Evolutionary conservation across 2,329 filamentous ascomycete species (phyloP).

Genomic region (Exutisphaerella laricina): DNA sequence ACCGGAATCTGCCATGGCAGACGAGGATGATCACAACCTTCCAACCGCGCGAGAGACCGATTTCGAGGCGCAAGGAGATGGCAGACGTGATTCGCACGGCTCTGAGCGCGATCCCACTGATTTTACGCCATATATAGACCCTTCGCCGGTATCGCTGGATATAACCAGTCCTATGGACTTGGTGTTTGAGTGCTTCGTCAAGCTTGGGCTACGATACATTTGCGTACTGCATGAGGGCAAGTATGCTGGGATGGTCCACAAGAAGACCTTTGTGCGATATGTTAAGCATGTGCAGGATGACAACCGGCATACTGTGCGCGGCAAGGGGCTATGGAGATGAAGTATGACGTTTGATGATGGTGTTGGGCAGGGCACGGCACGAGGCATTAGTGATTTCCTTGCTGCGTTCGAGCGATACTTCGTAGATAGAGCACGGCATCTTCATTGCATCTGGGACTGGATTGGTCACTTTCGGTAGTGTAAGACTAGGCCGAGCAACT

Average conservation of each 20-base stretch:
- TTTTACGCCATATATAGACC: slow-evolving; percentile 88
- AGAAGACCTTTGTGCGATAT: slow-evolving; percentile 95
- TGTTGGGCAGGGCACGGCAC: slow-evolving; percentile 2
- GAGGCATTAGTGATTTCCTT: not conserved
- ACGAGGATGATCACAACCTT: slow-evolving; percentile 10
- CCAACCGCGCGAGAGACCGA: slow-evolving; percentile 7
- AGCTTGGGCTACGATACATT: slow-evolving; percentile 85
- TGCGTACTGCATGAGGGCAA: slow-evolving; percentile 80
- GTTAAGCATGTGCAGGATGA: slow-evolving; percentile 72
- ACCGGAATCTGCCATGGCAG: slow-evolving; percentile 8
- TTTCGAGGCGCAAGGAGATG: slow-evolving; percentile 8
- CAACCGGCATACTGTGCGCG: slow-evolving; percentile 13
- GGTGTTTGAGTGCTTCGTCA: slow-evolving; percentile 94
- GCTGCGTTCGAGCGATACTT: slow-evolving; percentile 11
- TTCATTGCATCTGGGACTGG: not conserved
- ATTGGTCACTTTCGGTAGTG: slow-evolving; percentile 3
- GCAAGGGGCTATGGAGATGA: slow-evolving; percentile 6
- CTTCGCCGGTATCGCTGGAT: slow-evolving; percentile 80
- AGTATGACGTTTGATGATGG: too few relatives aligned
- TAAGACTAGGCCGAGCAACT: too few relatives aligned
- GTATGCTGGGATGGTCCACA: slow-evolving; percentile 88
- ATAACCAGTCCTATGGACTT: slow-evolving; percentile 87
- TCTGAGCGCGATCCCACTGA: slow-evolving; percentile 60
- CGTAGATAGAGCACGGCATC: too few relatives aligned
- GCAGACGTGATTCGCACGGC: not conserved